These are phyloP conservation scores for Agaricus blazei DNA, from an alignment of 768 basidiomycete species.

Conservation along the genomic window DNA sequence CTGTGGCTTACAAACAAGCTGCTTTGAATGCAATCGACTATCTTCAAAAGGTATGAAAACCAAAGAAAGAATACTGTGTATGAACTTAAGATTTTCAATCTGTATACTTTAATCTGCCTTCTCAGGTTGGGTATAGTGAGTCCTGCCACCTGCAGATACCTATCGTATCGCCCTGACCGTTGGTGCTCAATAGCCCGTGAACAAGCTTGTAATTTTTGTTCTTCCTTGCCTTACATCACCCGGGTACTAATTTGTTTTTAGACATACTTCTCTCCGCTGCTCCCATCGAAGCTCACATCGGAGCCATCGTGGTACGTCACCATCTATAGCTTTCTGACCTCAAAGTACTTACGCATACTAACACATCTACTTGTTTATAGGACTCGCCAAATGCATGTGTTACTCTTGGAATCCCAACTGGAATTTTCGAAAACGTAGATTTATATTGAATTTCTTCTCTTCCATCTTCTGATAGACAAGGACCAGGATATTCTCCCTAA, in stretches of 20 bases:
- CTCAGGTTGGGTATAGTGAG: slow-evolving; percentile 68
- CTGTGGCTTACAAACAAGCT: slow-evolving; percentile 78
- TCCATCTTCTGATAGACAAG: background rate
- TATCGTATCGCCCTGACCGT: no score
- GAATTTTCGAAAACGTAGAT: slow-evolving; percentile 68
- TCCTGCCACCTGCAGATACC: background rate
- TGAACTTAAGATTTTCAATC: no score
- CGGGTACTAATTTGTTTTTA: slow-evolving; percentile 15
- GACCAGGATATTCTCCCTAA: slow-evolving; percentile 63
- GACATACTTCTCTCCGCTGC: slow-evolving; percentile 67
- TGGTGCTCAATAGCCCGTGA: slow-evolving; percentile 50
- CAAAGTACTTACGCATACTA: no score
- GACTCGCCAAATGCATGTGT: slow-evolving; percentile 79
- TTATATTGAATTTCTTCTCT: background rate
- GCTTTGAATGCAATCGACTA: slow-evolving; percentile 74
- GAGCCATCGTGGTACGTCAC: slow-evolving; percentile 58
- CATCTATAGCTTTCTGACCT: background rate
- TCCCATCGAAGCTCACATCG: slow-evolving; percentile 65
- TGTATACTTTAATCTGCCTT: no score
- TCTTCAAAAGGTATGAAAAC: slow-evolving; percentile 48
- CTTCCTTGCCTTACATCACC: background rate
- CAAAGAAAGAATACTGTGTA: no score
- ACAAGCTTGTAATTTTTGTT: slow-evolving; percentile 53
- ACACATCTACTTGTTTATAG: slow-evolving; percentile 23
- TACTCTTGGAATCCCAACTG: slow-evolving; percentile 68